Base-by-base conservation (phyloP, 139 green algal genomes). In the Haematococcus lacustris region DNA sequence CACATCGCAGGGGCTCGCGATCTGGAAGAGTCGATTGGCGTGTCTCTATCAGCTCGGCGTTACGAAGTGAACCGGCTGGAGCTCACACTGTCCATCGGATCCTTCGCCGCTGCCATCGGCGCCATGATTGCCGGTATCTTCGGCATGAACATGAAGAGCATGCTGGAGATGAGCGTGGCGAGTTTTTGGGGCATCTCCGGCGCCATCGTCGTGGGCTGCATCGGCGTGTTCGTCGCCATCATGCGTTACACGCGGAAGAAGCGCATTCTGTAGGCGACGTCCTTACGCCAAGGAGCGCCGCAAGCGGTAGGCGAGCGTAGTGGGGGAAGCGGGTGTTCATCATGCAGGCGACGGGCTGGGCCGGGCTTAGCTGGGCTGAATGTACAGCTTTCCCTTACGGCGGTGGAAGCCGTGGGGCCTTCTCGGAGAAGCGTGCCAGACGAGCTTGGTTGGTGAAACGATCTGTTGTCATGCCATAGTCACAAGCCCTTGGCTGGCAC, bases 11-110 rank as follows among this genome's bases (percentile, higher is more conserved):
- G 91, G 32, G 90, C 91, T 0, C 86, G 92, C 30, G 92, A 97
- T 76, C 70, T 97, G 51, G 92, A 97, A 82, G 92, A 97, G 77
- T 93, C 86, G 43, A 97, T 97, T 66, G 87, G 87, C 17, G 85
- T 97, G 32, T 93, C 85, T 5, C 85, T 97, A 2, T 90, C 78
- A 17, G 88, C 91, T 1, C 71, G 91, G 1, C 85, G 91, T 21
- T 89, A 82, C 68, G 83, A 95, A 81, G 89, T 97, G 3, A 96
- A 96, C 78, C 82, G 92, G 1, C 84, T 97, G 76, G 92, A 97
- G 82, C 81, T 97, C 60, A 89, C 89, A 73, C 81, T 97, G 41
- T 91, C 81, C 57, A 97, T 97, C 51, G 93, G 86, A 28, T 89
- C 80, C 51, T 97, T 97, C 84, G 91, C 92, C 13, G 92, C 92